These are phyloP conservation scores for Fimicolochytrium jonesii DNA, from an alignment of 192 early-diverging fungal genomes.

Conservation along the genomic window DNA sequence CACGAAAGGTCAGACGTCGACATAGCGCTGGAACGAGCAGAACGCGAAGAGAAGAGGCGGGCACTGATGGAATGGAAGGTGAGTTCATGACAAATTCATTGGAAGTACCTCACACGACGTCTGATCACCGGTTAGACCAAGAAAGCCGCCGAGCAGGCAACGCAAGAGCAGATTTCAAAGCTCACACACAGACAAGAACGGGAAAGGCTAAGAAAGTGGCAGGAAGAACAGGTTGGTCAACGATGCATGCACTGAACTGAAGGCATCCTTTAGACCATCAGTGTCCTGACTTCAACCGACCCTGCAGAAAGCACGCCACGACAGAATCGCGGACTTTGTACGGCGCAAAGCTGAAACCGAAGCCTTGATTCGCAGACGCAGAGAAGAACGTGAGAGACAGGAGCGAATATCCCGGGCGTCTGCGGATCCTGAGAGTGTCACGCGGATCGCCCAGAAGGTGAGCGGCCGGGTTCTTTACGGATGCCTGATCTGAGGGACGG, in stretches of 20 bases:
- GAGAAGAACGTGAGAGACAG: not conserved
- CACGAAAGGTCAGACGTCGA: not conserved
- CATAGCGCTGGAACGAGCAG: not conserved
- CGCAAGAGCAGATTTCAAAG: not conserved
- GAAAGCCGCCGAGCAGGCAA: conserved; percentile 3
- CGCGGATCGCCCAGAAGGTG: not conserved
- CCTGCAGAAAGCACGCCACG: not conserved
- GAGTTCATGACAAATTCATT: not conserved
- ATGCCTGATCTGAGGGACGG: not conserved
- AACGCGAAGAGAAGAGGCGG: conserved; percentile 1
- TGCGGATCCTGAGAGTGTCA: not conserved
- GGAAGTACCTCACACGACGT: not conserved
- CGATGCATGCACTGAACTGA: conserved; percentile 6
- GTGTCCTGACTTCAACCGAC: not conserved
- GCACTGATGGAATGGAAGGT: conserved; percentile 11
- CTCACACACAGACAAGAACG: not conserved
- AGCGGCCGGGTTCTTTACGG: not conserved
- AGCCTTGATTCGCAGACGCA: not conserved
- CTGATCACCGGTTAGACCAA: not conserved
- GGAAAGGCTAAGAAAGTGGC: not conserved
- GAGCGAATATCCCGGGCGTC: not conserved
- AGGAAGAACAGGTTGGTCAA: not conserved
- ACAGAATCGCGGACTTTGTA: not conserved
- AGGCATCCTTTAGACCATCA: too few species aligned
- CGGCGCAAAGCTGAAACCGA: not conserved